Evolutionary conservation across 2,329 filamentous ascomycete genomes (phyloP).

Genomic region (Fusarium pilosicola): DNA sequence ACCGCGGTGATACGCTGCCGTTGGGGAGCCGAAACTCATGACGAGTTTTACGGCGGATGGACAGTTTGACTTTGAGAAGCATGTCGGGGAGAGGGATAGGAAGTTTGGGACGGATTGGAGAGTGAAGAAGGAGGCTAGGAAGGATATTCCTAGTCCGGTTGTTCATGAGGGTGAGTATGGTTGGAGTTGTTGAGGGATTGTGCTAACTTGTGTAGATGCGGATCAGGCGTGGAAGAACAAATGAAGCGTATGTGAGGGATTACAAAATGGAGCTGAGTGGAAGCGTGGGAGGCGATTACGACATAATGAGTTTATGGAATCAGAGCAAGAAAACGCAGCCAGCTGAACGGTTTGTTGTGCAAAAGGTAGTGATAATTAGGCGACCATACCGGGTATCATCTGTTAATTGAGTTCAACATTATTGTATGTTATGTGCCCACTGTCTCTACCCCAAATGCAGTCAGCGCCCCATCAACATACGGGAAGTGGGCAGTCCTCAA

Average conservation of each 20-base stretch:
- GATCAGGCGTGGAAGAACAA: constrained; percentile 40
- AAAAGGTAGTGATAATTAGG: not conserved
- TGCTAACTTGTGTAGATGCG: constrained; percentile 32
- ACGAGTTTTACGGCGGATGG: constrained; percentile 61
- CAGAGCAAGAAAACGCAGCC: too few relatives aligned
- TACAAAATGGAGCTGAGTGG: rapidly evolving
- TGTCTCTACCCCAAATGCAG: rapidly evolving
- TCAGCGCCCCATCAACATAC: too few relatives aligned
- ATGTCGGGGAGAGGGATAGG: constrained; percentile 56
- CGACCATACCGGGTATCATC: constrained; percentile 25
- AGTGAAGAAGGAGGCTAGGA: constrained; percentile 56
- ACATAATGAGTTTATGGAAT: rapidly evolving
- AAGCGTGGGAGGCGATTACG: rapidly evolving
- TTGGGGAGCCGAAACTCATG: constrained; percentile 64
- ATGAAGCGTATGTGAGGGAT: rapidly evolving
- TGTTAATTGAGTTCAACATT: not conserved
- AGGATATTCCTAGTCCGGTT: constrained; percentile 52
- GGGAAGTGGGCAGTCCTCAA: not conserved
- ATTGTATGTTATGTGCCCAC: not conserved
- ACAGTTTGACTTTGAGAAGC: constrained; percentile 59
- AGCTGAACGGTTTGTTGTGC: rapidly evolving
- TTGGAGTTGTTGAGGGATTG: rapidly evolving
- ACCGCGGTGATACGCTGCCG: constrained; percentile 71
- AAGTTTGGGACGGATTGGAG: constrained; percentile 58
- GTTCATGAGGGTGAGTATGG: constrained; percentile 54